phyloP scores from a whole-genome alignment of 148 eudicot species.

The Vaccinium darrowii region DNA sequence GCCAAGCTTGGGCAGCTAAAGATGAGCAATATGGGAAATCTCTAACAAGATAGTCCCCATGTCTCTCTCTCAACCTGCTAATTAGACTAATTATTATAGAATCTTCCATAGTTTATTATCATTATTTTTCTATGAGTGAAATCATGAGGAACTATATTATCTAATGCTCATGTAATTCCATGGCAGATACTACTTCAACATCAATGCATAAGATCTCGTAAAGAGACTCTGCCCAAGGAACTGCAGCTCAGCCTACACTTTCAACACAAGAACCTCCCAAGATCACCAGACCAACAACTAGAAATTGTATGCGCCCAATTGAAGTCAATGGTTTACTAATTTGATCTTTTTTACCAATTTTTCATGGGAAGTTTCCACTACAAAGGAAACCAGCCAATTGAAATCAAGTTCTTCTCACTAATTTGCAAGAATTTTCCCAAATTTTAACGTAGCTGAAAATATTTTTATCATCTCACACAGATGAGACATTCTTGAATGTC shows the following conservation, averaged over 20 bases:
- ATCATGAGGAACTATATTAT: not conserved
- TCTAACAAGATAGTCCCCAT: not conserved
- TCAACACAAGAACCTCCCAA: not conserved
- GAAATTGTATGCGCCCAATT: not conserved
- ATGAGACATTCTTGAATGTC: not conserved
- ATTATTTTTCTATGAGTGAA: not conserved
- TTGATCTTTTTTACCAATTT: not conserved
- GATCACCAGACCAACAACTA: not conserved
- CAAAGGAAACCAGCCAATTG: not conserved
- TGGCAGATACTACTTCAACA: not conserved
- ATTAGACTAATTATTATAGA: not conserved
- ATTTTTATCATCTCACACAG: not conserved
- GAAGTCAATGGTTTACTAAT: not conserved
- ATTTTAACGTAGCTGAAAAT: not conserved
- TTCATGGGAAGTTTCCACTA: not conserved
- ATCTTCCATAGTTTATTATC: not conserved
- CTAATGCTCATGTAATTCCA: not conserved
- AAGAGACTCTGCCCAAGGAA: constrained; percentile 1
- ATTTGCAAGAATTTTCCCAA: not conserved
- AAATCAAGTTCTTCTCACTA: not conserved
- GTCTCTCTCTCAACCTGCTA: not conserved
- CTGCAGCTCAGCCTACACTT: not conserved
- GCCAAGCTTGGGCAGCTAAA: not conserved
- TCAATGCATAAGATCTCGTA: not conserved
- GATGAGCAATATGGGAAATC: not conserved